Evolutionary conservation across 805 yeast species (phyloP).

Genomic region (Lipomyces sp.): DNA sequence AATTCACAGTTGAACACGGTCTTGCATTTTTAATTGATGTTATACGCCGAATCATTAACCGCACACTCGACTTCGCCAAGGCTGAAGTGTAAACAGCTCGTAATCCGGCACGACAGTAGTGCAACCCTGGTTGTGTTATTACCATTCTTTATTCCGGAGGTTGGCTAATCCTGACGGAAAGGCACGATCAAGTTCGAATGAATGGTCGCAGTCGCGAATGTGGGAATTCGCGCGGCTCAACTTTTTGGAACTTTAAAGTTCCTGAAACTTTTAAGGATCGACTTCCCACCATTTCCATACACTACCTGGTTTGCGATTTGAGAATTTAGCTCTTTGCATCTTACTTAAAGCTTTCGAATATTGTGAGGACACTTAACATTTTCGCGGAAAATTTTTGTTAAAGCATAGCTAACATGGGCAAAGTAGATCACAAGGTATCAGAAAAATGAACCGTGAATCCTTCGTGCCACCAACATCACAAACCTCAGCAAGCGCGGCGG

Average conservation of each 20-base stretch:
- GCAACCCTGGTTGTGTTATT: background rate
- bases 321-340: too few relatives aligned
- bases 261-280: too few relatives aligned
- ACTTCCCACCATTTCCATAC: background rate
- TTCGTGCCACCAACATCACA: constrained; percentile 70
- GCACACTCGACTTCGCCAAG: background rate
- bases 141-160: background rate
- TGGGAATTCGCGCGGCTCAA: background rate
- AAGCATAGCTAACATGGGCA: background rate
- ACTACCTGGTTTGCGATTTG: background rate
- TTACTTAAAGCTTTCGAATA: too few relatives aligned
- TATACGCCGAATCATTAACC: background rate
- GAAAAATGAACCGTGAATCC: constrained; percentile 68
- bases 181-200: background rate
- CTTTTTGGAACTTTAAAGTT: background rate
- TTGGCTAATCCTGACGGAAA: background rate
- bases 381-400: background rate
- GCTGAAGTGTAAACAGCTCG: background rate
- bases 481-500: constrained; percentile 76
- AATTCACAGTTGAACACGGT: background rate
- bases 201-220: background rate
- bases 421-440: background rate
- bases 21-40: background rate
- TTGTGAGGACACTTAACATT: background rate
- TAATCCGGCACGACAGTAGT: background rate